phyloP scores from a whole-genome alignment of 768 basidiomycete species.

The Podaxis sp. region DNA sequence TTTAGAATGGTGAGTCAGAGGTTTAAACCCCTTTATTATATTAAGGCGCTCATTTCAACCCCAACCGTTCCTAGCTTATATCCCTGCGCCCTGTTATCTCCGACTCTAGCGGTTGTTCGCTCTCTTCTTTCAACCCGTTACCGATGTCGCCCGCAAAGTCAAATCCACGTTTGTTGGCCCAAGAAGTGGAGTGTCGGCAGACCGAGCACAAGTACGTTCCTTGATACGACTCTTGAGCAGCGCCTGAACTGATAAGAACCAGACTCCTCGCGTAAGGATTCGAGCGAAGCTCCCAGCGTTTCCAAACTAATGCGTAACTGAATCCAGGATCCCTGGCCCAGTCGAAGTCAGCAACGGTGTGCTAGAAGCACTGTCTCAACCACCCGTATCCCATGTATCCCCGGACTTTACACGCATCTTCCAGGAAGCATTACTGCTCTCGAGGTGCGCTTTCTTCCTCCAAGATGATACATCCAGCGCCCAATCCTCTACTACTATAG shows the following conservation, averaged over 20 bases:
- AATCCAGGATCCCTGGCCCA: slow-evolving; percentile 50
- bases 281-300: not conserved
- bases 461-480: not conserved
- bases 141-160: slow-evolving; percentile 3
- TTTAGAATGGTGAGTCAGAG: slow-evolving; percentile 2
- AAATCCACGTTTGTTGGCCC: not conserved
- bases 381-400: slow-evolving; percentile 79
- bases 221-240: not conserved
- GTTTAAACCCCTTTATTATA: not conserved
- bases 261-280: slow-evolving; percentile 12
- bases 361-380: slow-evolving; percentile 80
- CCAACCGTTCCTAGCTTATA: not conserved
- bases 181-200: not conserved
- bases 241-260: not conserved
- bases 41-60: not conserved
- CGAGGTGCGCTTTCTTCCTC: slow-evolving; percentile 39
- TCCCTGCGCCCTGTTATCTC: not conserved
- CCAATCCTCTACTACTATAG: slow-evolving; percentile 30
- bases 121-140: not conserved
- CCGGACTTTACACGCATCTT: slow-evolving; percentile 80
- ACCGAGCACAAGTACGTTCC: slow-evolving; percentile 9
- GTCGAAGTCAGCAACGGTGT: slow-evolving; percentile 58
- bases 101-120: not conserved
- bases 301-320: not conserved
- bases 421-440: slow-evolving; percentile 76